Percentiles rank a stretch among this genome's conserved stretches.
These are phyloP conservation scores for Teratosphaeria destructans DNA, from an alignment of 2,329 filamentous ascomycete species.

Conservation along the genomic window DNA sequence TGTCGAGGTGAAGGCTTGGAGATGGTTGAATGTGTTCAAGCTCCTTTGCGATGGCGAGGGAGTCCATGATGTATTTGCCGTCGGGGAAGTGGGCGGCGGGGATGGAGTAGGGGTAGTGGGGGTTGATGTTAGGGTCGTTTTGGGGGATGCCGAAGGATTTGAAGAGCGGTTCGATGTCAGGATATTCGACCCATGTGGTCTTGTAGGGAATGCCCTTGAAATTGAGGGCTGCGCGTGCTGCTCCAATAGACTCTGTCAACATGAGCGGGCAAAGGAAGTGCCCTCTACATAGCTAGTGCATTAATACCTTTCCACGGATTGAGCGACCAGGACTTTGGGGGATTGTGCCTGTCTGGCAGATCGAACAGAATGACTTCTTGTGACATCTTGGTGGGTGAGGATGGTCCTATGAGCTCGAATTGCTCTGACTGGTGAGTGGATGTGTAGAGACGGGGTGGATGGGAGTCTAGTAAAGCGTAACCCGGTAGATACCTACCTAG, in stretches of 20 bases:
- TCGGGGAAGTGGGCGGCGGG: conserved; percentile 48
- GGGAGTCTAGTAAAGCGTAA: not conserved
- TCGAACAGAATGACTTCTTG: conserved; percentile 49
- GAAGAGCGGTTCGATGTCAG: conserved; percentile 48
- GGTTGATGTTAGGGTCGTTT: conserved; percentile 28
- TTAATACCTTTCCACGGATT: conserved; percentile 61
- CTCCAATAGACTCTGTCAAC: not conserved
- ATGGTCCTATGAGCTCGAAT: not conserved
- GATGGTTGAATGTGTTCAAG: conserved; percentile 51
- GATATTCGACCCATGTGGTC: conserved; percentile 61
- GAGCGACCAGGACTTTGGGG: conserved; percentile 47
- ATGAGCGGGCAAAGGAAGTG: not conserved
- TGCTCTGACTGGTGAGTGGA: not conserved
- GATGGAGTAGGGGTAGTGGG: conserved; percentile 39
- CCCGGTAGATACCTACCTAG: too few relatives aligned
- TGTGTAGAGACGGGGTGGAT: not conserved
- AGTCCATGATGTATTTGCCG: conserved; percentile 55
- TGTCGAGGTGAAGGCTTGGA: conserved; percentile 49
- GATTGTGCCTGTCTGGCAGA: conserved; percentile 43
- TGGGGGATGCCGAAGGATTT: conserved; percentile 40
- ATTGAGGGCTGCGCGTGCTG: conserved; percentile 56
- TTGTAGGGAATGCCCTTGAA: conserved; percentile 58
- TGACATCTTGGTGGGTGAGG: conserved; percentile 9
- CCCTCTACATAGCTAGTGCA: not conserved
- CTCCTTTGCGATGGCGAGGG: conserved; percentile 45